Conservation (phyloP, 352 stramenopile genomes). For the Phytophthora meadii region DNA sequence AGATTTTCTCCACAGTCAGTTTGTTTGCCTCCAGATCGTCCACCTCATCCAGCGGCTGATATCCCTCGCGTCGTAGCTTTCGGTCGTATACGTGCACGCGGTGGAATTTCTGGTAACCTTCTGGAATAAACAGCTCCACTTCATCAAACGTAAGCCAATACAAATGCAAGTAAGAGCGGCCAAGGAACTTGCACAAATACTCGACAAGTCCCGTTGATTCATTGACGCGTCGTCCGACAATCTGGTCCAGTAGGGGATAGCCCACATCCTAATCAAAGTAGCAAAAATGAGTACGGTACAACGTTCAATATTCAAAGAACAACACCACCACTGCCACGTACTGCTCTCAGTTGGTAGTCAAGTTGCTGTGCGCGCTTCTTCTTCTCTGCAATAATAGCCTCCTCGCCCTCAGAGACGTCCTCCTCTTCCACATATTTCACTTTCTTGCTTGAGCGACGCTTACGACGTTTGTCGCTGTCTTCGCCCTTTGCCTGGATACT, state of each 20-base stretch:
- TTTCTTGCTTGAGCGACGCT: conserved; percentile 58
- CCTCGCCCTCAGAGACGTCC: conserved; percentile 71
- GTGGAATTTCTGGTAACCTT: conserved; percentile 88
- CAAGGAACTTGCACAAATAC: conserved; percentile 90
- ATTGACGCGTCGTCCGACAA: conserved; percentile 86
- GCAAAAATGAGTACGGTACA: conserved; percentile 5
- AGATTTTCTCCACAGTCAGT: conserved; percentile 88
- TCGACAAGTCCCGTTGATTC: conserved; percentile 71
- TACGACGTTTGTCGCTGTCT: conserved; percentile 36
- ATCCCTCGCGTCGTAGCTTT: conserved; percentile 82
- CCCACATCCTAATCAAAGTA: conserved; percentile 51
- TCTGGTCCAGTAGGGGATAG: conserved; percentile 81
- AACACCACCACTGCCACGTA: conserved; percentile 26
- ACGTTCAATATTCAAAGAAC: background rate
- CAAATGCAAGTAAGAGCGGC: conserved; percentile 88
- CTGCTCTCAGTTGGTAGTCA: conserved; percentile 69
- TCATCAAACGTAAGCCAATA: conserved; percentile 91
- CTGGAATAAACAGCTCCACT: conserved; percentile 83
- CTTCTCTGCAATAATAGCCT: conserved; percentile 61
- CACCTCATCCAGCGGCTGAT: conserved; percentile 87
- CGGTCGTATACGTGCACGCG: conserved; percentile 87
- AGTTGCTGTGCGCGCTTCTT: conserved; percentile 78
- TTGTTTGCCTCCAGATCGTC: conserved; percentile 90
- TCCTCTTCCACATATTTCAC: conserved; percentile 86
- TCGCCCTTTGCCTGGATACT: conserved; percentile 18